Percentiles rank a stretch among this genome's conserved stretches.
These are phyloP conservation scores for Candida sithepensis DNA, from an alignment of 805 yeast genomes.

Conservation along the genomic window DNA sequence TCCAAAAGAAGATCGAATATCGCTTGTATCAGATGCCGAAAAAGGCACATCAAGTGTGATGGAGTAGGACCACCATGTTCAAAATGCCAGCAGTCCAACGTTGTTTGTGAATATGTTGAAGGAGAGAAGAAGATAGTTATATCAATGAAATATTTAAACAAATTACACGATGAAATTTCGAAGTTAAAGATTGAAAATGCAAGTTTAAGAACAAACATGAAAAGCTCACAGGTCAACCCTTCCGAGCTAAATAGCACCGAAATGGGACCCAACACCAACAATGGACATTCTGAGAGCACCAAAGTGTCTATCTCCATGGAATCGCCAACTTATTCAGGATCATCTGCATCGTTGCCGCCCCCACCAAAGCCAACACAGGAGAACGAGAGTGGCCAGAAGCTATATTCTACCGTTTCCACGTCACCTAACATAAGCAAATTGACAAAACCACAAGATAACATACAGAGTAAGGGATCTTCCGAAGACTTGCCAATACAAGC, in stretches of 20 bases:
- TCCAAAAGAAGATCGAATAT: conserved; percentile 23
- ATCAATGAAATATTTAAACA: conserved; percentile 64
- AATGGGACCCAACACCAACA: neutral
- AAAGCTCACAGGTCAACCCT: conserved; percentile 12
- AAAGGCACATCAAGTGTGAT: conserved; percentile 72
- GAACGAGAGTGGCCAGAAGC: too few relatives aligned
- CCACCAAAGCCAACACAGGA: neutral
- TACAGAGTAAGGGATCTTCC: neutral
- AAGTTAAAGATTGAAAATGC: conserved; percentile 65
- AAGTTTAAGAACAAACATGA: conserved; percentile 42
- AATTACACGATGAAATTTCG: conserved; percentile 65
- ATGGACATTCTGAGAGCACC: neutral
- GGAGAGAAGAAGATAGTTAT: conserved; percentile 72
- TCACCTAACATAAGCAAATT: neutral
- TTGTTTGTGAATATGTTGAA: conserved; percentile 66
- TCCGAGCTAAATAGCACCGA: neutral
- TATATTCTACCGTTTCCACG: too few relatives aligned
- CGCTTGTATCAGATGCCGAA: conserved; percentile 62
- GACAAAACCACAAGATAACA: neutral
- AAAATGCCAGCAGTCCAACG: conserved; percentile 52
- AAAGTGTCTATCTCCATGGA: neutral
- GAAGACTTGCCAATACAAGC: too few relatives aligned
- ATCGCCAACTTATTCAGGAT: neutral
- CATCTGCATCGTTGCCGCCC: neutral
- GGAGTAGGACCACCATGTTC: conserved; percentile 67